A percentile compares a stretch with the other conserved stretches of the same genome.
phyloP scores from a whole-genome alignment of 805 yeast genomes.

The Brettanomyces sp. region DNA sequence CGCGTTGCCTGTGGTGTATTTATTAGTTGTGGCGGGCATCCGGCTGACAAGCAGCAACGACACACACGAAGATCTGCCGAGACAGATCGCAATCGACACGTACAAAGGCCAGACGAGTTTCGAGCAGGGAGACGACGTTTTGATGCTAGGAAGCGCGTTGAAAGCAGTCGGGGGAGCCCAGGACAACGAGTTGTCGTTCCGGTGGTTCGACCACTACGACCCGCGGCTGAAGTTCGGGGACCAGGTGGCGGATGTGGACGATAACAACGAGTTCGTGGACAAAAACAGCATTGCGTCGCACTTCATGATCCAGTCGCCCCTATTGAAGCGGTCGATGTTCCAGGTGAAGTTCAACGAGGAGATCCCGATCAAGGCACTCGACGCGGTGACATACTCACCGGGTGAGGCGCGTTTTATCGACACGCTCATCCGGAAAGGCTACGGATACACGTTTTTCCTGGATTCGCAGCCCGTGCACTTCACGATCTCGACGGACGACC shows the following conservation, averaged over 20 bases:
- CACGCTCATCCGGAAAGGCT: slow-evolving; percentile 3
- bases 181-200: slow-evolving; percentile 2
- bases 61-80: not conserved
- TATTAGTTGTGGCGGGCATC: not conserved
- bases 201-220: slow-evolving; percentile 1
- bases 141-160: not conserved
- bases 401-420: slow-evolving; percentile 1
- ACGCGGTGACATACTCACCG: not conserved
- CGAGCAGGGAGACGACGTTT: not conserved
- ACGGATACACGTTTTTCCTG: not conserved
- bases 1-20: not conserved
- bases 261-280: not conserved
- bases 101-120: not conserved
- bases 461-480: not conserved
- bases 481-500: not conserved
- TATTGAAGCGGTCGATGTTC: not conserved
- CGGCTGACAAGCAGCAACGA: not conserved
- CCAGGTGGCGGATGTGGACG: not conserved
- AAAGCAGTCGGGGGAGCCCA: not conserved
- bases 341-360: not conserved
- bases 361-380: not conserved
- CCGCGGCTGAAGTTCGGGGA: not conserved
- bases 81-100: not conserved
- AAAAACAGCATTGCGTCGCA: not conserved
- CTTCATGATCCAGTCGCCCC: not conserved